These are phyloP conservation scores for Wallacemonas sp. DNA, from an alignment of 208 protist genomes.

Conservation along the genomic window DNA sequence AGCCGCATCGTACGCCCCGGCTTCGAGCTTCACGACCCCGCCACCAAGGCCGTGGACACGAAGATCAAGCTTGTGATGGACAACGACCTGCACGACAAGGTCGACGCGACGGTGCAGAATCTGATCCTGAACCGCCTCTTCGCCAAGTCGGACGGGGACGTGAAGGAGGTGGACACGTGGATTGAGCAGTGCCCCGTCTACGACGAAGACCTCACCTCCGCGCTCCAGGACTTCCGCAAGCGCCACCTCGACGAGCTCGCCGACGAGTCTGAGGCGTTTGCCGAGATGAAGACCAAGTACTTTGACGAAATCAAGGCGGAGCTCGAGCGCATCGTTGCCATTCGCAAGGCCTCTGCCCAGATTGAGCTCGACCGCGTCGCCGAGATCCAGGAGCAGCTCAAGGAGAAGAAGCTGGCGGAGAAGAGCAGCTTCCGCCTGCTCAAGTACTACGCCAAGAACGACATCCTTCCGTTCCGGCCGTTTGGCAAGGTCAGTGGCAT, in stretches of 20 bases:
- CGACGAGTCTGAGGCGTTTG: slow-evolving; percentile 59
- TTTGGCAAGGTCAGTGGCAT: slow-evolving; percentile 89
- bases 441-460: slow-evolving; percentile 90
- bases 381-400: slow-evolving; percentile 45
- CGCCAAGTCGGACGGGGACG: slow-evolving; percentile 55
- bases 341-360: slow-evolving; percentile 46
- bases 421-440: slow-evolving; percentile 77
- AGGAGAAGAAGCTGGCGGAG: slow-evolving; percentile 66
- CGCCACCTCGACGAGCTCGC: slow-evolving; percentile 61
- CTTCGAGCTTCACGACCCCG: slow-evolving; percentile 44
- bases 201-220: slow-evolving; percentile 51
- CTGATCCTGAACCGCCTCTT: slow-evolving; percentile 79
- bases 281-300: slow-evolving; percentile 40
- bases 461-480: slow-evolving; percentile 72
- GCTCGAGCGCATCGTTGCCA: slow-evolving; percentile 63
- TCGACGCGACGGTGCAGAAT: slow-evolving; percentile 35
- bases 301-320: slow-evolving; percentile 53
- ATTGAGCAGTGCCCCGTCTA: slow-evolving; percentile 80
- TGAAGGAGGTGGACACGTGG: slow-evolving; percentile 64
- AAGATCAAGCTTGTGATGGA: slow-evolving; percentile 85
- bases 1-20: slow-evolving; percentile 76
- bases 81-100: slow-evolving; percentile 83
- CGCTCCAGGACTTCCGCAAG: slow-evolving; percentile 76
- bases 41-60: slow-evolving; percentile 11
- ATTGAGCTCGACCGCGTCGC: slow-evolving; percentile 58